A percentile compares a stretch with the other conserved stretches of the same genome.
Evolutionary conservation across 1,284 basidiomycete genomes (phyloP).

Genomic region (Vanrija humicola): DNA sequence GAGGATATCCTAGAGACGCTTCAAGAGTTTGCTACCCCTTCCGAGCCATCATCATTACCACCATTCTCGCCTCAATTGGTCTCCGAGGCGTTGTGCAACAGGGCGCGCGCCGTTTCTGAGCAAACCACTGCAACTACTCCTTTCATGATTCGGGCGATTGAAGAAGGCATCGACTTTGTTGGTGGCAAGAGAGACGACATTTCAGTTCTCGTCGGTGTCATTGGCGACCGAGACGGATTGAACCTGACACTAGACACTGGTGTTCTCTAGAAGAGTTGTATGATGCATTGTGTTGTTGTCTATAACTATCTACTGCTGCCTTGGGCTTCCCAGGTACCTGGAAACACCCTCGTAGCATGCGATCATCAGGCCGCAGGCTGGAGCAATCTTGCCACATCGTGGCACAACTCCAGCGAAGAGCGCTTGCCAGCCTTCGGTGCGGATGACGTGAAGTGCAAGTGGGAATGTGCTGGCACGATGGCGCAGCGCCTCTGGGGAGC

Average conservation of each 20-base stretch:
- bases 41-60: conserved; percentile 21
- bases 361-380: conserved; percentile 86
- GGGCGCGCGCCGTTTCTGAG: conserved; percentile 54
- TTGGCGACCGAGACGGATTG: conserved; percentile 32
- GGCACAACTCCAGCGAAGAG: conserved; percentile 83
- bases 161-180: conserved; percentile 54
- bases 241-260: conserved; percentile 11
- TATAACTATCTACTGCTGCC: background rate
- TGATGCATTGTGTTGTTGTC: conserved; percentile 19
- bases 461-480: conserved; percentile 54
- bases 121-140: conserved; percentile 53
- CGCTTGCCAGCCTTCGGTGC: conserved; percentile 71
- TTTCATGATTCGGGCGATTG: conserved; percentile 56
- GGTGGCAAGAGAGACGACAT: conserved; percentile 50
- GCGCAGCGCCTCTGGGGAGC: conserved; percentile 46
- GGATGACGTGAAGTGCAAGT: conserved; percentile 65
- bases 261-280: conserved; percentile 9
- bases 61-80: conserved; percentile 54
- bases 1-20: conserved; percentile 90
- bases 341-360: conserved; percentile 78
- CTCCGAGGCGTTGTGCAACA: conserved; percentile 53
- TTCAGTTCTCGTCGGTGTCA: conserved; percentile 45
- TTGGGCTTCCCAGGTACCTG: conserved; percentile 37
- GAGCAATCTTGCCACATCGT: conserved; percentile 90
- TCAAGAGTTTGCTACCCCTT: conserved; percentile 57